Evolutionary conservation across 805 yeast species (phyloP), one percentile per base, ranked within the genome.

Genomic region (Yarrowia sp.): DNA sequence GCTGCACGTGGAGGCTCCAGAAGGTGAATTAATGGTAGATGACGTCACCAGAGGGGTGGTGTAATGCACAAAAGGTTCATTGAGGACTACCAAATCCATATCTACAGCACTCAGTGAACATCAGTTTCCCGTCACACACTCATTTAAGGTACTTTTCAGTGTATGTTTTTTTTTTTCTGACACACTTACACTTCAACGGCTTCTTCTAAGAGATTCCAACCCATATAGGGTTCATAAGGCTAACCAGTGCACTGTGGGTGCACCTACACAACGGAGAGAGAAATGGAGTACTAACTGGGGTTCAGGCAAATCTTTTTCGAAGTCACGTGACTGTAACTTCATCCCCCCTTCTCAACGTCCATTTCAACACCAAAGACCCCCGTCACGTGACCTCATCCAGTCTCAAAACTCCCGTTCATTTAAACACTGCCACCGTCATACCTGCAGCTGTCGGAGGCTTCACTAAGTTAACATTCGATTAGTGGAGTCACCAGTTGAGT

Each of bases 401-500:
- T 8, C 32, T 11, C 40, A 3, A 2, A 15, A 5, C n/a, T 10
- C 15, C 48, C 43, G 7, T 26, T 45, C 40, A 9, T 16, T 9
- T 7, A 5, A 10, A 53, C 58, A 53, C 58, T 15, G 48, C 48
- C 63, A 41, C 48, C 38, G 63, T 56, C 63, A 56, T 42, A 56
- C 63, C 48, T 56, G 63, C 63, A 56, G 32, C 32, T 38, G 16
- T 15, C 11, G 16, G n/a, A 7, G 35, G 16, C 9, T 22, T 32
- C 9, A 19, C 50, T 49, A 49, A 15, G 55, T 49, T 52, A 52
- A 52, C 56, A 52, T 52, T 52, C 56, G 56, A 35, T 36, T 16
- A 52, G 56, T 52, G 56, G 56, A 52, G 56, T 52, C 56, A 52
- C 56, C 56, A 52, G 56, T 52, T 5, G 8, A 9, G 12, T 38